Conservation (phyloP, 306 rosid genomes). For the Glycine soja region DNA sequence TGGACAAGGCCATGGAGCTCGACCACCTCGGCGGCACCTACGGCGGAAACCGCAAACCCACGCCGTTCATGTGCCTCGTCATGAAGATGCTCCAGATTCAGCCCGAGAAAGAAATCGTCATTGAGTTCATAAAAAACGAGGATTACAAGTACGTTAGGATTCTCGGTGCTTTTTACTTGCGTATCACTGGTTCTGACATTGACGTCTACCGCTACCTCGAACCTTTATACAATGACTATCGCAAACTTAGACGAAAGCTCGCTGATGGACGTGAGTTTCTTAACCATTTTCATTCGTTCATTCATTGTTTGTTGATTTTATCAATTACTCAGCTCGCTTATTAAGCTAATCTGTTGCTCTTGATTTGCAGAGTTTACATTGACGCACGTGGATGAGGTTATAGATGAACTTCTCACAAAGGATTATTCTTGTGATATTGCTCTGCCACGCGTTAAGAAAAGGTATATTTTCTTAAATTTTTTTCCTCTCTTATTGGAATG, state of each 20-base stretch:
- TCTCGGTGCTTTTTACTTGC: slow-evolving; percentile 94
- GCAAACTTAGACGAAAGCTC: slow-evolving; percentile 74
- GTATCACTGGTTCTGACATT: slow-evolving; percentile 85
- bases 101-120: slow-evolving; percentile 97
- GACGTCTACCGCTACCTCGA: slow-evolving; percentile 91
- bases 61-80: slow-evolving; percentile 95
- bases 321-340: neutral
- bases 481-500: too few species aligned
- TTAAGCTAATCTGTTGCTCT: slow-evolving; percentile 3
- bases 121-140: slow-evolving; percentile 92
- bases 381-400: slow-evolving; percentile 97
- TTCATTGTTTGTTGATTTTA: neutral
- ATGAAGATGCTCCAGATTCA: slow-evolving; percentile 99
- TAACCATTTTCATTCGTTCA: neutral
- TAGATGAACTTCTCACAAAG: slow-evolving; percentile 88
- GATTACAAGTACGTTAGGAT: slow-evolving; percentile 96
- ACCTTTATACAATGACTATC: slow-evolving; percentile 87
- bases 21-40: slow-evolving; percentile 94
- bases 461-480: slow-evolving; percentile 40
- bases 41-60: slow-evolving; percentile 93
- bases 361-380: slow-evolving; percentile 66
- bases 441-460: slow-evolving; percentile 87
- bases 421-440: slow-evolving; percentile 97
- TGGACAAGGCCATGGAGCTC: slow-evolving; percentile 98
- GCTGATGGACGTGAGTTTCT: slow-evolving; percentile 78